These are phyloP conservation scores for Fusarium neocosmosporiellum DNA, from an alignment of 2,329 filamentous ascomycete species.

Conservation along the genomic window DNA sequence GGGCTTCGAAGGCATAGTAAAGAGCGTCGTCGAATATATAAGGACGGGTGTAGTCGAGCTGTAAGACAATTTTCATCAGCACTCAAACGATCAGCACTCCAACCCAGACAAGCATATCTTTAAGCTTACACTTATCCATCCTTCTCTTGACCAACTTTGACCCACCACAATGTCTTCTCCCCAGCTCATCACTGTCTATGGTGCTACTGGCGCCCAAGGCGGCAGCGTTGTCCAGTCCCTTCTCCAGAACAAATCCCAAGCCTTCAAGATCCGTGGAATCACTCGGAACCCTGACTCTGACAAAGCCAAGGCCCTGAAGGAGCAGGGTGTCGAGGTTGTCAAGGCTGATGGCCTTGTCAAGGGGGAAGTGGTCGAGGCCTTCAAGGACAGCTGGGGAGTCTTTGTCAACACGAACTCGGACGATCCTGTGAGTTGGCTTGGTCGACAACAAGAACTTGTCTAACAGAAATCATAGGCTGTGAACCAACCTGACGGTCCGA, in stretches of 20 bases:
- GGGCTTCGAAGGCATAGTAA: background rate
- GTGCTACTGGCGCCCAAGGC: conserved; percentile 47
- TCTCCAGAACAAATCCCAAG: conserved; percentile 42
- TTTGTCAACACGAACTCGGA: conserved; percentile 50
- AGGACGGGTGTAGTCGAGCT: background rate
- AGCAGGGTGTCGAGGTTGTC: conserved; percentile 45
- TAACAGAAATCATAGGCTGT: conserved; percentile 33
- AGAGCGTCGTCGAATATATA: conserved; percentile 25
- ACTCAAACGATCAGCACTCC: conserved; percentile 7
- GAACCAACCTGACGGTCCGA: conserved; percentile 41
- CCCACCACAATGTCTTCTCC: conserved; percentile 37
- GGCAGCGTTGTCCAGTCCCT: conserved; percentile 47
- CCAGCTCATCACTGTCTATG: conserved; percentile 47
- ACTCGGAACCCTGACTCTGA: conserved; percentile 45
- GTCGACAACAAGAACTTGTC: background rate
- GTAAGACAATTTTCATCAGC: conserved; percentile 11
- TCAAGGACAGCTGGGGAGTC: conserved; percentile 47
- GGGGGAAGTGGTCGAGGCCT: conserved; percentile 41
- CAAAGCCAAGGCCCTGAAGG: conserved; percentile 42
- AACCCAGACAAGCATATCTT: conserved; percentile 5
- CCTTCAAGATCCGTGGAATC: conserved; percentile 44
- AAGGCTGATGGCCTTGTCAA: conserved; percentile 44
- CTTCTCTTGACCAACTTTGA: background rate
- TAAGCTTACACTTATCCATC: background rate
- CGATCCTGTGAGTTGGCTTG: conserved; percentile 39